These are phyloP conservation scores for Mycoemilia scoparia DNA, from an alignment of 192 early-diverging fungal species.

Conservation along the genomic window DNA sequence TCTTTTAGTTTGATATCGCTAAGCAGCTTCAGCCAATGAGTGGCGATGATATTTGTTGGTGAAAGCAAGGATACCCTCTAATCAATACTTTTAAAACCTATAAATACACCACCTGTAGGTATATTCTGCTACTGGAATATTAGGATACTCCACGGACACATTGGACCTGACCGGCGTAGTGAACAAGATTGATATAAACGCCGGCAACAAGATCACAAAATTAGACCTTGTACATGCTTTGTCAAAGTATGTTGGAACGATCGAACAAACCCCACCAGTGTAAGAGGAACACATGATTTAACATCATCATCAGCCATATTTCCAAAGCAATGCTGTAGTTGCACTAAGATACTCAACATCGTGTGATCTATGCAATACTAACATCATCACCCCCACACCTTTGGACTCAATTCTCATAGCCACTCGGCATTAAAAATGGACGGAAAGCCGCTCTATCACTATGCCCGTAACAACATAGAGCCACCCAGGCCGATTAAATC, in stretches of 20 bases:
- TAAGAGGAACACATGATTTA: slow-evolving; percentile 23
- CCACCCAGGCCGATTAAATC: slow-evolving; percentile 5
- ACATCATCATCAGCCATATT: not conserved
- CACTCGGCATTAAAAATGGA: slow-evolving; percentile 50
- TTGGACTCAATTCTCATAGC: slow-evolving; percentile 1
- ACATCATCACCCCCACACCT: not conserved
- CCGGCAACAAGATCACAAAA: no score
- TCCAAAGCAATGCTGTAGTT: not conserved
- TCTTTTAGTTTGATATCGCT: not conserved
- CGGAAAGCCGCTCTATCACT: slow-evolving; percentile 51
- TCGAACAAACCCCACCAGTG: slow-evolving; percentile 43
- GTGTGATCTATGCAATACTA: not conserved
- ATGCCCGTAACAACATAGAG: slow-evolving; percentile 33
- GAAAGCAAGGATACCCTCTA: not conserved
- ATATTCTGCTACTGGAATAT: slow-evolving; percentile 30
- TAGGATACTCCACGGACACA: slow-evolving; percentile 40
- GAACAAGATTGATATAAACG: slow-evolving; percentile 10
- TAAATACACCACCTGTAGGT: slow-evolving; percentile 6
- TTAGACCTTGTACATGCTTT: no score
- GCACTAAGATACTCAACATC: no score
- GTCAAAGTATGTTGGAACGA: slow-evolving; percentile 35
- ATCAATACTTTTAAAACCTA: slow-evolving; percentile 1
- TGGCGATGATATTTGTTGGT: no score
- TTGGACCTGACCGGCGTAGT: slow-evolving; percentile 35
- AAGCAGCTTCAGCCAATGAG: not conserved